Evolutionary conservation across 78 protist species (phyloP), one percentile per base, ranked within the genome.

Genomic region (Emiliania huxleyi): DNA sequence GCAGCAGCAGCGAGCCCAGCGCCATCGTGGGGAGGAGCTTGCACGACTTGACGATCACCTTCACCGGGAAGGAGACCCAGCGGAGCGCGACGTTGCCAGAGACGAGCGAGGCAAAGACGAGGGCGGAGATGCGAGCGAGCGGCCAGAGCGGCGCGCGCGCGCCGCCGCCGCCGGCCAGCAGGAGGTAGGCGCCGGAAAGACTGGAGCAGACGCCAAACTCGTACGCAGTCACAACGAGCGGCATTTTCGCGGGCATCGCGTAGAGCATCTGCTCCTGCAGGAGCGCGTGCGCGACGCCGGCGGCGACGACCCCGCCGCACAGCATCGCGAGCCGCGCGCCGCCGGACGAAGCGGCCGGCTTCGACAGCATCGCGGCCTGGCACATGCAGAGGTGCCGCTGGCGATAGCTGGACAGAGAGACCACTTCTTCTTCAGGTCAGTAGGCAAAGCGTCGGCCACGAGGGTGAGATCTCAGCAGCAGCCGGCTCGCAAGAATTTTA

Each of bases 11-110:
- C 3, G 49, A 6, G 8, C 87, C 87, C 4, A 43, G 38, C 25
- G 49, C 49, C 87, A 79, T 79, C 22, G 49, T 43, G 4, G 87
- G 87, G 35, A 79, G 25, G 37, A 43, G 45, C 87, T 79, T 79
- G 45, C 38, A 23, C 15, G 87, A 79, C 87, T 79, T 79, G 87
- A 79, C 8, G 35, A 79, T 35, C 38, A 79, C 87, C 87, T 79
- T 38, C 49, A 43, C 29, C 37, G 87, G 87, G 49, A 25, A 79
- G 25, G 55, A 23, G 55, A 79, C 81, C 81, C 81, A 71, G 21
- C 42, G 81, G 18, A 71, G 81, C 45, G 81, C 81, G 21, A 71
- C 23, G 42, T 71, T 71, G 43, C 81, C 81, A 26, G 81, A 29
- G 42, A 71, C 81, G 42, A 71, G 81, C 42, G 81, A 71, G 18